Conservation (phyloP, 2,329 filamentous ascomycete genomes). For the Chaetomium sp. region DNA sequence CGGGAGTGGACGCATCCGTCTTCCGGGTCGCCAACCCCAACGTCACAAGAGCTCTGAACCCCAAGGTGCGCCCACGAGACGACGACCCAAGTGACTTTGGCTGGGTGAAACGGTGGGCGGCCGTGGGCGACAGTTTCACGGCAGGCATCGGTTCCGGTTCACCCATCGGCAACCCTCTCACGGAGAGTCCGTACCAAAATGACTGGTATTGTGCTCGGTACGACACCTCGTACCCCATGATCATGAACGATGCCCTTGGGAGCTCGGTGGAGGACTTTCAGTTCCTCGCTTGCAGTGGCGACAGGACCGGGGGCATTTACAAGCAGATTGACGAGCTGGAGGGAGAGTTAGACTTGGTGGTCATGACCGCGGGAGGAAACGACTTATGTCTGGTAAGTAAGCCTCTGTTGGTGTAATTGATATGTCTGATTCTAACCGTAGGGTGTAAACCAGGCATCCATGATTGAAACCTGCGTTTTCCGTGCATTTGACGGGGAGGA, state of each 20-base stretch:
- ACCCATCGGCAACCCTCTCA: not conserved
- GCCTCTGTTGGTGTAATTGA: not conserved
- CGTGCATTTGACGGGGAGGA: not conserved
- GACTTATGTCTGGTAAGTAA: slow-evolving; percentile 31
- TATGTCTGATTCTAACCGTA: not conserved
- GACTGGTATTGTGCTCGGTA: slow-evolving; percentile 27
- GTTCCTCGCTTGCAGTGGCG: slow-evolving; percentile 27
- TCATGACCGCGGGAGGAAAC: slow-evolving; percentile 34
- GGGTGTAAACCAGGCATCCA: not conserved
- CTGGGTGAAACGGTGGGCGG: slow-evolving; percentile 30
- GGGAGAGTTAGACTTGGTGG: slow-evolving; percentile 29
- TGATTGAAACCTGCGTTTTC: slow-evolving; percentile 7
- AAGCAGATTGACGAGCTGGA: slow-evolving; percentile 25
- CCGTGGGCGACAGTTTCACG: slow-evolving; percentile 34
- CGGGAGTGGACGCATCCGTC: not conserved
- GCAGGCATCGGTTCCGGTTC: slow-evolving; percentile 30
- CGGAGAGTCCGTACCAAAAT: not conserved
- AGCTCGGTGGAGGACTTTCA: slow-evolving; percentile 25
- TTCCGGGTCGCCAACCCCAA: slow-evolving; percentile 1
- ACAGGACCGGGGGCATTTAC: slow-evolving; percentile 24
- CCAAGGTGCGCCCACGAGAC: not conserved
- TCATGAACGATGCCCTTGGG: slow-evolving; percentile 25
- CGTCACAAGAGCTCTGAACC: not conserved
- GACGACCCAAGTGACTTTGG: slow-evolving; percentile 16
- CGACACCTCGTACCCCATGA: slow-evolving; percentile 24